Percentiles rank a stretch among this genome's conserved stretches.
Evolutionary conservation across 1,139 yeast species (phyloP).

Genomic region (Meyerozyma carpophila): DNA sequence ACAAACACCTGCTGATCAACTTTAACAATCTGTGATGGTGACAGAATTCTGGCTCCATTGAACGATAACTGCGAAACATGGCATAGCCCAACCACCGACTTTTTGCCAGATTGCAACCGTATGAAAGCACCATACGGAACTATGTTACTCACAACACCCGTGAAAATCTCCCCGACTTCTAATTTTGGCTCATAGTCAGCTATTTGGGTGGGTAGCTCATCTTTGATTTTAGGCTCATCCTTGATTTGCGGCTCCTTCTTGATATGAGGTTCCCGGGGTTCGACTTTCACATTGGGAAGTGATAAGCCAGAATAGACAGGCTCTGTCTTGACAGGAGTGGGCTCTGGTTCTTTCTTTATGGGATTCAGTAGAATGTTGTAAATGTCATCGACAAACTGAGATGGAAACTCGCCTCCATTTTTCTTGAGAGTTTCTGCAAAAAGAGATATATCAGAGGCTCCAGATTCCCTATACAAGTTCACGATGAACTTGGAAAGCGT

Average conservation of each 20-base stretch:
- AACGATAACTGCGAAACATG: conserved; percentile 68
- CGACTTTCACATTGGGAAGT: background rate
- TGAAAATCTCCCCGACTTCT: conserved; percentile 41
- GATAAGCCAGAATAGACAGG: background rate
- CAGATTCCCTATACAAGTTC: background rate
- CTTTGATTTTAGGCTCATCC: background rate
- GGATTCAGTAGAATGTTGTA: background rate
- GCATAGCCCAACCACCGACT: conserved; percentile 52
- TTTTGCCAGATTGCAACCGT: conserved; percentile 21
- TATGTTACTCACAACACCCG: conserved; percentile 56
- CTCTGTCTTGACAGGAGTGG: background rate
- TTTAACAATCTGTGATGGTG: conserved; percentile 55
- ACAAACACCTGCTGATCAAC: conserved; percentile 63
- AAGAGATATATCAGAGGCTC: background rate
- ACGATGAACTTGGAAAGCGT: background rate
- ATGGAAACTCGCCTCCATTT: background rate
- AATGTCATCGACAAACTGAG: background rate
- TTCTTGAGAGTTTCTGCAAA: background rate
- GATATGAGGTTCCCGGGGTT: too few relatives aligned
- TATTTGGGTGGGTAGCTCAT: background rate
- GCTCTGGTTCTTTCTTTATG: background rate
- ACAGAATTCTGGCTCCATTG: conserved; percentile 42
- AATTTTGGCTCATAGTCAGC: conserved; percentile 9
- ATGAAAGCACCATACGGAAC: conserved; percentile 80
- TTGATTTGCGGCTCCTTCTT: too few relatives aligned